These are phyloP conservation scores for Lagerstroemia speciosa DNA, from an alignment of 345 rosid genomes.

Conservation along the genomic window DNA sequence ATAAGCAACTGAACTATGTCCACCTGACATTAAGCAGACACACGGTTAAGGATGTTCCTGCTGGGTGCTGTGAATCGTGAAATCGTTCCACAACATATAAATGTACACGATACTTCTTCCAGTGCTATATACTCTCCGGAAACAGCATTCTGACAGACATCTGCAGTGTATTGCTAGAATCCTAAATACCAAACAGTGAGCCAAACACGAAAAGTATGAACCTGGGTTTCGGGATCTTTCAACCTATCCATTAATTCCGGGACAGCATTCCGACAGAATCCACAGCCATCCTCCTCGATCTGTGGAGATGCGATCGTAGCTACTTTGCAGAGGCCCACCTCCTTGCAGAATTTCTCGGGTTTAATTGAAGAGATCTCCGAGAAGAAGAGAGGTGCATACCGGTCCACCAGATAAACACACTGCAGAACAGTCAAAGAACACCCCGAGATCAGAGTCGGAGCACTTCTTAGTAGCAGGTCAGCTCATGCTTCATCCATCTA, in stretches of 20 bases:
- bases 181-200: not conserved
- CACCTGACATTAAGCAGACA: constrained; percentile 26
- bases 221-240: constrained; percentile 91
- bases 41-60: not conserved
- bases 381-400: constrained; percentile 62
- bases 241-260: constrained; percentile 50
- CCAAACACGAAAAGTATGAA: constrained; percentile 11
- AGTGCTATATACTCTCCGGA: too few relatives aligned
- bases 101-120: too few relatives aligned
- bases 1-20: constrained; percentile 62
- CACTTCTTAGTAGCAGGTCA: not conserved
- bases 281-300: constrained; percentile 53
- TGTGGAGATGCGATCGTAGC: constrained; percentile 23
- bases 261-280: constrained; percentile 51
- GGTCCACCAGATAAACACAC: constrained; percentile 77
- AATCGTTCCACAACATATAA: too few relatives aligned
- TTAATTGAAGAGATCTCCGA: constrained; percentile 35
- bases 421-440: constrained; percentile 18
- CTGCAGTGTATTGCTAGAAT: not conserved
- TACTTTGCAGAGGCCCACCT: constrained; percentile 47
- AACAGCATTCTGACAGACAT: too few relatives aligned
- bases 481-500: too few relatives aligned
- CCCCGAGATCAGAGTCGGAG: not conserved
- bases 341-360: constrained; percentile 37
- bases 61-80: too few relatives aligned